Evolutionary conservation across 441 rosid species (phyloP), one percentile per base, ranked within the genome.

Genomic region (Isatis lusitanica): DNA sequence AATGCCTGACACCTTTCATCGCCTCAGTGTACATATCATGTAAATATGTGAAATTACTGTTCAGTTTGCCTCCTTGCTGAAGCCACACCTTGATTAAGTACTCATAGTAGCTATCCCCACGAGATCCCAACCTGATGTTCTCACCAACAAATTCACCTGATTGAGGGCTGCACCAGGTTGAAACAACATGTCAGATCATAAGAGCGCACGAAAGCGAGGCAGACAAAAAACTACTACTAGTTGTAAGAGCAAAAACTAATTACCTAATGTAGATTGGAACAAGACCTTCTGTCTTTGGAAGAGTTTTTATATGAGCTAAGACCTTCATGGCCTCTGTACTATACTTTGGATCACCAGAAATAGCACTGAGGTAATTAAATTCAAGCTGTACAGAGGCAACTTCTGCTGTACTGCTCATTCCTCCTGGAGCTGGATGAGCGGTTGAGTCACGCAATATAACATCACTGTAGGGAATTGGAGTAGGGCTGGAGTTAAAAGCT

Each of bases 71-170:
- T 74, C 96, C 85, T 75, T 83, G 91, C 82, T 95, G 99, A 80
- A 95, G 93, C 98, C 97, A 95, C 68, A 95, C 98, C 83, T 92
- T 95, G 43, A 95, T 78, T 53, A 95, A 83, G 85, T 93, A 95
- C 77, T 95, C 99, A 75, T 92, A 95, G 82, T 95, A 95, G 83
- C 99, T 93, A 82, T 95, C 99, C 51, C 98, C 99, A 68, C 98
- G 96, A 80, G 99, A 95, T 65, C 99, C 99, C 74, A 95, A 84
- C 74, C 99, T 88, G 71, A 95, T 93, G 79, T 91, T 90, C 78
- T 93, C 93, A 75, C 99, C 97, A 63, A 77, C 82, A 78, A 89
- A 95, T 68, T 86, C 88, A 70, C 99, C 98, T 73, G 96, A 71
- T 44, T 88, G 86, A 71, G 99, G 98, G 76, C 99, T 95, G 88